Evolutionary conservation across 2,329 filamentous ascomycete species (phyloP), one percentile per base, ranked within the genome.

Genomic region (Thelonectria blattea): DNA sequence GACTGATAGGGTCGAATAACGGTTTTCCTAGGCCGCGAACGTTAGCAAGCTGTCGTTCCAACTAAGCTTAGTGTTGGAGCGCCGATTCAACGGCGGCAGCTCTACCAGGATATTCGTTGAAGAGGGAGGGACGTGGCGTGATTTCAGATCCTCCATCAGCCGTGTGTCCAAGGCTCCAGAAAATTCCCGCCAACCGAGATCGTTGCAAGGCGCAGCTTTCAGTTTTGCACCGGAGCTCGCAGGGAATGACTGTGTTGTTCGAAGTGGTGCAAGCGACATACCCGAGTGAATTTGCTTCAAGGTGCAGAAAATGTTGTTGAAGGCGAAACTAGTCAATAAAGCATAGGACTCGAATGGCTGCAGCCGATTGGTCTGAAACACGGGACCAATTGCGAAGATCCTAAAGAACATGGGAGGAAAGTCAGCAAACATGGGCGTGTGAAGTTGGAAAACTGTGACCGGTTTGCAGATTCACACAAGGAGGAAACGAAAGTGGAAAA

Each of bases 61-160:
- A 50, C 48, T 45, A 59, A 61, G 52, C 41, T 49, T 46, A 65
- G 56, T 43, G 47, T 51, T 59, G 30, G 52, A 50, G 53, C 60
- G 64, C 53, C 51, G 60, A 57, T 41, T 61, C 57, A 58, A 52
- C 53, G 43, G 55, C 45, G 52, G 51, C 52, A 59, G 30, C 58
- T 61, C 53, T 69, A 34, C 67, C 51, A 20, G 67, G 67, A 69
- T 69, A 24, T 61, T 68, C 63, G 61, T 65, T 65, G 65, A 56
- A 53, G 49, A 41, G 58, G 24, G 55, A 53, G 54, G 55, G 50
- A 61, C 55, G 64, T 69, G 67, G 67, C 67, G 60, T 69, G 67
- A 67, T 68, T 65, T 50, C 52, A 66, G 58, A 66, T 65, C 64
- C 61, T 62, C 51, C 56, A 57, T 61, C 62, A 66, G 47, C 53